Base-by-base conservation (phyloP, 2,329 filamentous ascomycete genomes). In the Neurospora sp. region DNA sequence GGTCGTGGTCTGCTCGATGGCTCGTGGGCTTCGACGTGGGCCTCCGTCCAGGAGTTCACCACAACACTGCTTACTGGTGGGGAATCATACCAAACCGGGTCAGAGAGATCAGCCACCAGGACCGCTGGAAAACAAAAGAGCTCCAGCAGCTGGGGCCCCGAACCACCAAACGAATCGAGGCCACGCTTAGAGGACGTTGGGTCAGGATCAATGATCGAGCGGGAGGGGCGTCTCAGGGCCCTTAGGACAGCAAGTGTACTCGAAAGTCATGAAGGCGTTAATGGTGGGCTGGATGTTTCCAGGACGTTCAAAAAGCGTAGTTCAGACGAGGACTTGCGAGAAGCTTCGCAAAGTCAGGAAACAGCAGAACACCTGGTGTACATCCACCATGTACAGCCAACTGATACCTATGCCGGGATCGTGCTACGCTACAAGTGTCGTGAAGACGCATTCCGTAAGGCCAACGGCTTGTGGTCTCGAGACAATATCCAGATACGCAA, bases 381-480 rank as follows among this genome's bases (percentile, higher is more conserved):
- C 79, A 84, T 98, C 68, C 96, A 99, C 80, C 89, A 91, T 76
- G 93, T 98, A 19, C 87, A 90, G 75, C 87, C 90, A 15, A 87
- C 87, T 66, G 96, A 99, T 80, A 98, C 93, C 1, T 89, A 98
- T 75, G 93, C 94, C 1, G 95, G 96, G 2, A 89, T 99, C 68
- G 91, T 96, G 68, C 90, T 99, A 73, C 92, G 90, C 75, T 99
- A 96, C 80, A 91, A 92, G 75, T 98, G 95, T 78, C 88, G 92
- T 73, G 89, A 93, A 70, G 91, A 94, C 67, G 86, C 91, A 1
- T 90, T 99, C 74, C 87, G 93, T 71, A 96, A 92, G 78, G 90
- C 93, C 46, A 99, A 99, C 78, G 89, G 96, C 11, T 89, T 99
- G 76, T 99, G 96, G 96, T 93, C 93, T 7, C 93, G 93, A 73